Conservation (phyloP, 2,329 filamentous ascomycete species). For the Cercospora sojina region DNA sequence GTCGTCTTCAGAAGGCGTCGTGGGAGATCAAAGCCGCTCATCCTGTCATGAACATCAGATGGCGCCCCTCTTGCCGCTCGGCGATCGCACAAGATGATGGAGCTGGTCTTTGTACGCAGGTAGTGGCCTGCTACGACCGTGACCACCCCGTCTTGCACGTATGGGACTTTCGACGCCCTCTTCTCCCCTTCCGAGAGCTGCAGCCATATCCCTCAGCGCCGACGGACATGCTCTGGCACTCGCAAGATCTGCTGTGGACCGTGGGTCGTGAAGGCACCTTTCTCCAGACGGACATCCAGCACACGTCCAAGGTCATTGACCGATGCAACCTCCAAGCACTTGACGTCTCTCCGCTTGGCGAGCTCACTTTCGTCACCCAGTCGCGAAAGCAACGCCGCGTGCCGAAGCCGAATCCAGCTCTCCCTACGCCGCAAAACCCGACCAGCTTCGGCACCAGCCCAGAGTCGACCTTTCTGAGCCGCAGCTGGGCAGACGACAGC, state of each 20-base stretch:
- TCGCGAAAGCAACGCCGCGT: constrained; percentile 47
- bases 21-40: constrained; percentile 61
- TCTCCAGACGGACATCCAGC: constrained; percentile 62
- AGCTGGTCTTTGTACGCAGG: constrained; percentile 60
- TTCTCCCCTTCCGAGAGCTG: constrained; percentile 62
- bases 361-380: constrained; percentile 56
- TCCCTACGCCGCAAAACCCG: constrained; percentile 10
- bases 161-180: constrained; percentile 63
- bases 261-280: constrained; percentile 62
- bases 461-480: constrained; percentile 40
- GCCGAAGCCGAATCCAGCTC: constrained; percentile 22
- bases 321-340: constrained; percentile 57
- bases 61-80: constrained; percentile 60
- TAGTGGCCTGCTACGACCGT: constrained; percentile 62
- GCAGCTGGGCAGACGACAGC: constrained; percentile 56
- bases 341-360: constrained; percentile 58
- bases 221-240: constrained; percentile 63
- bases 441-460: constrained; percentile 29
- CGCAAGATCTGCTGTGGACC: constrained; percentile 64
- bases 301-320: constrained; percentile 58
- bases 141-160: constrained; percentile 61
- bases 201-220: constrained; percentile 56
- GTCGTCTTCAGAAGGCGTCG: constrained; percentile 58
- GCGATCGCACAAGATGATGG: constrained; percentile 53
- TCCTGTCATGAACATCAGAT: constrained; percentile 61